A percentile compares a stretch with the other conserved stretches of the same genome.
Evolutionary conservation across 2,329 filamentous ascomycete species (phyloP).

Genomic region (Elsinoe fawcettii): DNA sequence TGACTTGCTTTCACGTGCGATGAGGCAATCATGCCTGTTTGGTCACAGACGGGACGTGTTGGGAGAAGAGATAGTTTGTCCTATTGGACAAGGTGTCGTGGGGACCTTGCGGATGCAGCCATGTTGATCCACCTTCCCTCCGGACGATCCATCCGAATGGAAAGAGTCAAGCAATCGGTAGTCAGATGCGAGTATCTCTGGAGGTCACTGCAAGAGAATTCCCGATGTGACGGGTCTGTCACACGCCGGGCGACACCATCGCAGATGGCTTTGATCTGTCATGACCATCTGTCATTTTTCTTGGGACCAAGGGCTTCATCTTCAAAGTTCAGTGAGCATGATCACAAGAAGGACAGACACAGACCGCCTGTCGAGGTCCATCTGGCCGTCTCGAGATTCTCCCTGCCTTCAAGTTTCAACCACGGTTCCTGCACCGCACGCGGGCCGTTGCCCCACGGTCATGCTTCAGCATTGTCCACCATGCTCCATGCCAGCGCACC

Average conservation of each 20-base stretch:
- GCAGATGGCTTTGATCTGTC: not conserved
- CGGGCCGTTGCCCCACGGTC: slow-evolving; percentile 2
- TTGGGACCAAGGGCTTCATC: no score
- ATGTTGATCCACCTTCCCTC: not conserved
- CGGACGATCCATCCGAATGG: slow-evolving; percentile 5
- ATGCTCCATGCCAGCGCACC: slow-evolving; percentile 9
- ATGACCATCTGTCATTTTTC: not conserved
- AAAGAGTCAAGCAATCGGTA: not conserved
- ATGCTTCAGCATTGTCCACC: not conserved
- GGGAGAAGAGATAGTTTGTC: slow-evolving; percentile 1
- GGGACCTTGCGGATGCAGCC: slow-evolving; percentile 6
- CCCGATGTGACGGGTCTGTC: slow-evolving; percentile 10
- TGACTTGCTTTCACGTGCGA: slow-evolving; percentile 2
- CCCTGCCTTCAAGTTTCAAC: not conserved
- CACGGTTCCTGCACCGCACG: slow-evolving; percentile 1
- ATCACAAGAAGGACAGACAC: not conserved
- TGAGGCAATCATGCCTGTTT: slow-evolving; percentile 7
- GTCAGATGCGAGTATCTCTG: not conserved
- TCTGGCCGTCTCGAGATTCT: slow-evolving; percentile 8
- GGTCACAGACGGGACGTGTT: slow-evolving; percentile 7
- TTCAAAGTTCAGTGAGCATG: not conserved
- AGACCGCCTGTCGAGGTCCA: slow-evolving; percentile 12
- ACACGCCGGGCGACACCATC: slow-evolving; percentile 7
- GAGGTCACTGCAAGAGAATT: not conserved
- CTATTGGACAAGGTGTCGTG: not conserved